These are phyloP conservation scores for Penicillium crystallinum DNA, from an alignment of 495 filamentous ascomycete genomes.

Conservation along the genomic window DNA sequence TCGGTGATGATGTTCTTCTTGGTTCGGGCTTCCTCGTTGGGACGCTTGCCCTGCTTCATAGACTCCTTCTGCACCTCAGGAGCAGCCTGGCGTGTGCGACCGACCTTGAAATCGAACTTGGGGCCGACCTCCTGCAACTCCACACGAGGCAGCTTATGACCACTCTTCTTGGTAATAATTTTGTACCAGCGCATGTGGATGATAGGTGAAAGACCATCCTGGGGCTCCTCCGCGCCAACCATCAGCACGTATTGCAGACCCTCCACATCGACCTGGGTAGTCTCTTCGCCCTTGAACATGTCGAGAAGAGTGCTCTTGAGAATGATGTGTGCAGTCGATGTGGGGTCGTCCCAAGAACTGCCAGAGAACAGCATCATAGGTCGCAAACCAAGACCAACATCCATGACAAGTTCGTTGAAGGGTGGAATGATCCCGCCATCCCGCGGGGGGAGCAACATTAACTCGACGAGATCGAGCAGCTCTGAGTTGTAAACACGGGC, in stretches of 20 bases:
- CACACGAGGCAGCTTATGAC: slow-evolving; percentile 79
- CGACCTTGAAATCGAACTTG: slow-evolving; percentile 86
- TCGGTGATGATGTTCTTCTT: slow-evolving; percentile 97
- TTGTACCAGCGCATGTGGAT: slow-evolving; percentile 82
- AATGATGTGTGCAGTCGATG: slow-evolving; percentile 67
- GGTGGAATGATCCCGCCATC: slow-evolving; percentile 55
- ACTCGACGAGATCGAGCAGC: slow-evolving; percentile 89
- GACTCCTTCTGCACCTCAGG: slow-evolving; percentile 79
- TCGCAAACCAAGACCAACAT: slow-evolving; percentile 65
- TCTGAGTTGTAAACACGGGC: slow-evolving; percentile 75
- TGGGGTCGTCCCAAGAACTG: slow-evolving; percentile 72
- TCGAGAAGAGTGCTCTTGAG: slow-evolving; percentile 84
- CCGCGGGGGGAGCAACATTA: slow-evolving; percentile 69
- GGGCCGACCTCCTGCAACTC: slow-evolving; percentile 95
- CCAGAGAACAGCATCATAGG: slow-evolving; percentile 86
- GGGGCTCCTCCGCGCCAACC: slow-evolving; percentile 73
- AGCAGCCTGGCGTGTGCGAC: slow-evolving; percentile 73
- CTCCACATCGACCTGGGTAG: slow-evolving; percentile 81
- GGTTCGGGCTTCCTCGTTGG: slow-evolving; percentile 51
- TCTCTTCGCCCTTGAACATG: slow-evolving; percentile 77
- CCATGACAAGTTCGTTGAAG: slow-evolving; percentile 78
- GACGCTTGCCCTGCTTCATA: slow-evolving; percentile 72
- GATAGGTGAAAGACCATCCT: slow-evolving; percentile 54
- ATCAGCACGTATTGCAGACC: slow-evolving; percentile 85
- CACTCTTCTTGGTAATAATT: slow-evolving; percentile 77